phyloP scores from a whole-genome alignment of 2,329 filamentous ascomycete genomes.

The Pleoardoris graminearum region DNA sequence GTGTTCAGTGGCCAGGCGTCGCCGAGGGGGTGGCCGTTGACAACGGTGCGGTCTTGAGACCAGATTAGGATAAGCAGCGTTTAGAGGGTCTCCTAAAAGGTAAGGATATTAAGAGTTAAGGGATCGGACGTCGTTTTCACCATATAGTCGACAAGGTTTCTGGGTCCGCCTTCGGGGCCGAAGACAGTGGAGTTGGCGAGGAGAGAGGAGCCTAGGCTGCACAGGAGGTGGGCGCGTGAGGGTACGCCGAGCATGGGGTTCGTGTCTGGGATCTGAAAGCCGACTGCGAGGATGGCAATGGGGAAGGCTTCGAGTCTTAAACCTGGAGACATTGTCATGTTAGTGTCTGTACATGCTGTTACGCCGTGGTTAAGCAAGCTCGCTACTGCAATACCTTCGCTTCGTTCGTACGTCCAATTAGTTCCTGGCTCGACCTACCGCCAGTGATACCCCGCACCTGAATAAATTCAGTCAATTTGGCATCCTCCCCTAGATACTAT shows the following conservation, averaged over 20 bases:
- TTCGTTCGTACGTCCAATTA: slow-evolving; percentile 75
- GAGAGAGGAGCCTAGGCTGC: slow-evolving; percentile 73
- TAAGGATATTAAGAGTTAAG: slow-evolving; percentile 67
- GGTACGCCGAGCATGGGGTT: slow-evolving; percentile 79
- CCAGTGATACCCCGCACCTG: slow-evolving; percentile 76
- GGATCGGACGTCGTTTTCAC: slow-evolving; percentile 21
- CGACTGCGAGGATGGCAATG: slow-evolving; percentile 71
- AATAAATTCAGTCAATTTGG: background rate
- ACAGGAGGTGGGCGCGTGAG: slow-evolving; percentile 76
- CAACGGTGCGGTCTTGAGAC: slow-evolving; percentile 79
- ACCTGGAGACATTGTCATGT: slow-evolving; percentile 13
- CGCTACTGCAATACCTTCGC: slow-evolving; percentile 80
- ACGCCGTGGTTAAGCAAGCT: too few relatives aligned
- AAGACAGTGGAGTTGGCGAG: slow-evolving; percentile 74
- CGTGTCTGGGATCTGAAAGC: slow-evolving; percentile 76
- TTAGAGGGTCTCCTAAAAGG: slow-evolving; percentile 87
- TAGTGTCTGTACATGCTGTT: too few relatives aligned
- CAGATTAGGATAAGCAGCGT: slow-evolving; percentile 82
- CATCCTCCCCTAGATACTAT: too few relatives aligned
- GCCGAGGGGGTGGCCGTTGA: slow-evolving; percentile 81
- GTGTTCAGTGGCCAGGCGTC: slow-evolving; percentile 88
- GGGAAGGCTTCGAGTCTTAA: slow-evolving; percentile 73
- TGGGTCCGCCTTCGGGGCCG: slow-evolving; percentile 77
- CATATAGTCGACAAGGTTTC: slow-evolving; percentile 71
- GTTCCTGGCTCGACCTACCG: slow-evolving; percentile 86